Evolutionary conservation across 1,139 yeast species (phyloP), one percentile per base, ranked within the genome.

Genomic region (Nakaseomyces kungkrabaensis): DNA sequence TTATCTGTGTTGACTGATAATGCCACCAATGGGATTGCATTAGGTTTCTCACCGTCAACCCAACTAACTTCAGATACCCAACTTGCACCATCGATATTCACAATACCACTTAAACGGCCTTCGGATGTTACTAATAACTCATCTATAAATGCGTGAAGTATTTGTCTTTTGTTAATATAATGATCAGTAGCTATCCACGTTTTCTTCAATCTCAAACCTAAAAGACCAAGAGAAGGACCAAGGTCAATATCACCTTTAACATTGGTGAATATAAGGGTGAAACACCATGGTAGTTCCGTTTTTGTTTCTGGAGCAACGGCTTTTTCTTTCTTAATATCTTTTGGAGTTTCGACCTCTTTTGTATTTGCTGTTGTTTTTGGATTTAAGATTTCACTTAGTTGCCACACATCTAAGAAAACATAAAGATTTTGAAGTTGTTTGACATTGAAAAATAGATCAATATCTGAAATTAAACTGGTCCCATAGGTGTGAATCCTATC

Each of bases 351-450:
- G 5, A 13, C 10, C 8, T 41, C 44, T n/a, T 29, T 27, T 13
- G 25, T 11, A 26, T 38, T 38, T 5, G 48, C 48, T 7, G 45
- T 31, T 2, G 56, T 53, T 33, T 55, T 55, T 3, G 54, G 48
- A 4, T 52, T 51, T 22, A 54, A 22, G 11, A 54, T 43, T 22
- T 55, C 53, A 45, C 59, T 56, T 22, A 94, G 85, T 46, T 77
- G 67, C 97, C 97, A 92, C 38, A 90, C 81, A 64, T 92, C 96
- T 52, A 75, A 74, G 67, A 92, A 92, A 36, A 90, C 68, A 48
- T 85, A 85, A 51, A 90, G 69, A 64, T 92, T 97, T 61, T 89
- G 96, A 51, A 85, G 74, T 63, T 92, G 97, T 59, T 86, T 86
- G 52, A 89, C 72, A 60, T 88, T 87, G 50, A 90, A 69, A 58